A percentile compares a stretch with the other conserved stretches of the same genome.
Evolutionary conservation across 345 rosid genomes (phyloP).

Genomic region (Theobroma cacao): DNA sequence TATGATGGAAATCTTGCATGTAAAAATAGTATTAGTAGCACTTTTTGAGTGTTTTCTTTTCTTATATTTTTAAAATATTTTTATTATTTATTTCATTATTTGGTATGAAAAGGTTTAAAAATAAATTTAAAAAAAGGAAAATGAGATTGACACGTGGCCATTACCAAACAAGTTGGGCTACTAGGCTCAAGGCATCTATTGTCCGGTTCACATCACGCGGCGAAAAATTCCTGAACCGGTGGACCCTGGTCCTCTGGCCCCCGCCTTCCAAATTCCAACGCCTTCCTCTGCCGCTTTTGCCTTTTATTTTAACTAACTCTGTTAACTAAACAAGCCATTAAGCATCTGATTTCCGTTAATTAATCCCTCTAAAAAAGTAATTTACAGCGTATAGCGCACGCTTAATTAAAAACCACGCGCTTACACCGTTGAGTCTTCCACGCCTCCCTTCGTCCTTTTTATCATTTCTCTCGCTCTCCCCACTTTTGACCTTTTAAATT

Average conservation of each 20-base stretch:
- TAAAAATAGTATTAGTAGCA: too few species aligned
- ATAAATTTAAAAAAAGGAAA: not conserved
- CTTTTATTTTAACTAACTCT: conserved; percentile 4
- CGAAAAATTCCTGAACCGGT: not conserved
- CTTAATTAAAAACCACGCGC: conserved; percentile 19
- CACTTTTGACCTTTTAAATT: not conserved
- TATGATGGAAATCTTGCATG: too few species aligned
- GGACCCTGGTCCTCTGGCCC: not conserved
- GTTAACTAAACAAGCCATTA: conserved; percentile 5
- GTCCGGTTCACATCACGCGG: not conserved
- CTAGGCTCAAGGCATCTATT: too few species aligned
- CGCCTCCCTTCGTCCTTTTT: conserved; percentile 4
- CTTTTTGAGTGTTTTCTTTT: too few species aligned
- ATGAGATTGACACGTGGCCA: not conserved
- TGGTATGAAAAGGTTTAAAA: too few species aligned
- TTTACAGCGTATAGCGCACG: conserved; percentile 16
- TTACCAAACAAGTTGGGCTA: not conserved
- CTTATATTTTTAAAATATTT: too few species aligned
- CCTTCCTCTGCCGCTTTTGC: not conserved
- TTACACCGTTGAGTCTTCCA: conserved; percentile 17
- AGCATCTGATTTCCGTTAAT: not conserved
- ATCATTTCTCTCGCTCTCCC: not conserved
- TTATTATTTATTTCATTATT: too few species aligned
- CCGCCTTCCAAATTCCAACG: not conserved
- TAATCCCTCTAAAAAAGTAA: not conserved